Conservation (phyloP, 768 basidiomycete genomes). For the Leccinum boreale region DNA sequence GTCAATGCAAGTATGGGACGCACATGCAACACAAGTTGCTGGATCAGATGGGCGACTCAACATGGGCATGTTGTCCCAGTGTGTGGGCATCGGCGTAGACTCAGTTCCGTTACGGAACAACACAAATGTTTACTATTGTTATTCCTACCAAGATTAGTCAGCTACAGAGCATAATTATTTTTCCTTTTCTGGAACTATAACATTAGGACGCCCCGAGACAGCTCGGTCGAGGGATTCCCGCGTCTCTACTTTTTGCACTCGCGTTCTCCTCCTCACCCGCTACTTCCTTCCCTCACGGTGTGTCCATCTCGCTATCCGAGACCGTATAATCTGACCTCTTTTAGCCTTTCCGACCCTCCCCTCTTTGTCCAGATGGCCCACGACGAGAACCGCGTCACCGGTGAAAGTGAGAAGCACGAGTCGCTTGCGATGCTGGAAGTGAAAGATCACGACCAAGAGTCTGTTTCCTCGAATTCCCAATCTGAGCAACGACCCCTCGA, state of each 20-base stretch:
- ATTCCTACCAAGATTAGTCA: neutral
- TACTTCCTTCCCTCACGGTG: constrained; percentile 7
- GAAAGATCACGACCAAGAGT: constrained; percentile 17
- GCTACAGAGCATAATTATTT: neutral
- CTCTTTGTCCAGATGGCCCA: constrained; percentile 16
- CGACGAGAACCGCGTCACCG: constrained; percentile 13
- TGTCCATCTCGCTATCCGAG: neutral
- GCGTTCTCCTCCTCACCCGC: neutral
- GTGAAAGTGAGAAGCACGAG: constrained; percentile 19
- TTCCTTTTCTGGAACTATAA: neutral
- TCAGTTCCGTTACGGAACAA: neutral
- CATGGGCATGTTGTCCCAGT: neutral
- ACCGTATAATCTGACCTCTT: neutral
- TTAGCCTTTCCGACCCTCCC: neutral
- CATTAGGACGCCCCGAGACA: neutral
- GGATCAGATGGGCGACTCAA: neutral
- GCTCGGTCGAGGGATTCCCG: neutral
- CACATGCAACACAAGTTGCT: neutral
- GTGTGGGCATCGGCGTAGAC: neutral
- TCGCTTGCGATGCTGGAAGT: constrained; percentile 14
- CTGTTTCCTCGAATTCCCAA: neutral
- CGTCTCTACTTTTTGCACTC: neutral
- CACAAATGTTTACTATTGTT: neutral
- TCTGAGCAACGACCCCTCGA: constrained; percentile 1
- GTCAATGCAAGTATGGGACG: neutral